Percentiles rank a stretch among this genome's conserved stretches.
Evolutionary conservation across 2,329 filamentous ascomycete genomes (phyloP).

Genomic region (Aspergillus pseudotamarii): DNA sequence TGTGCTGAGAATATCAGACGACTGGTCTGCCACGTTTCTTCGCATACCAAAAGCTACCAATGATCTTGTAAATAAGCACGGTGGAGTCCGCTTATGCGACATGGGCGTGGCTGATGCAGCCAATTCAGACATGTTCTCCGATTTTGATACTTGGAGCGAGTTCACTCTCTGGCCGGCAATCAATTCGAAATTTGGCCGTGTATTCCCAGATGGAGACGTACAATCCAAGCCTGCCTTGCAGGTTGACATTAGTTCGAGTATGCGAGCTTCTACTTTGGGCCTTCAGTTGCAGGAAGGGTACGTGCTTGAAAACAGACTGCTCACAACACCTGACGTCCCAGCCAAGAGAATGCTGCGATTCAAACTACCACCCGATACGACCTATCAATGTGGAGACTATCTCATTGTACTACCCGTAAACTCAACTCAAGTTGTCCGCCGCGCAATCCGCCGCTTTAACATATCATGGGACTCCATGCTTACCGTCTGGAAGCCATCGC

Average conservation of each 20-base stretch:
- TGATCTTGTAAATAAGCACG: conserved; percentile 53
- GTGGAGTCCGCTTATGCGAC: conserved; percentile 52
- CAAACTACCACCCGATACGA: conserved; percentile 65
- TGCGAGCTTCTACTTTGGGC: conserved; percentile 60
- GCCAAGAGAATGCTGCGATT: conserved; percentile 69
- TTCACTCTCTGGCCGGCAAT: conserved; percentile 57
- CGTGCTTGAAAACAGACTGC: conserved; percentile 56
- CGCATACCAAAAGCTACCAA: conserved; percentile 67
- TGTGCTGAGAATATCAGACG: conserved; percentile 29
- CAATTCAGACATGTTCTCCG: conserved; percentile 66
- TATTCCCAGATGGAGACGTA: conserved; percentile 15
- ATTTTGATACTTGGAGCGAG: conserved; percentile 71
- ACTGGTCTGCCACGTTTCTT: conserved; percentile 65
- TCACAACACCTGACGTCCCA: conserved; percentile 56
- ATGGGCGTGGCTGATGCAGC: conserved; percentile 64
- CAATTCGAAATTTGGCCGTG: conserved; percentile 39
- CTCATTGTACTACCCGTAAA: conserved; percentile 74
- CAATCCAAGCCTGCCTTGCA: conserved; percentile 41
- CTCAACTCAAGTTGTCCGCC: conserved; percentile 60
- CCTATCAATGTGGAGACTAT: conserved; percentile 75
- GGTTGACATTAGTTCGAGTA: conserved; percentile 57
- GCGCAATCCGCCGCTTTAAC: conserved; percentile 66
- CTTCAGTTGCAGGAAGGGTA: conserved; percentile 65
- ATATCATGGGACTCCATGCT: conserved; percentile 71
- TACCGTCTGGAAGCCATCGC: conserved; percentile 58